Base-by-base conservation (phyloP, 371 early-diverging fungal species). In the Syncephalastrum sp. region DNA sequence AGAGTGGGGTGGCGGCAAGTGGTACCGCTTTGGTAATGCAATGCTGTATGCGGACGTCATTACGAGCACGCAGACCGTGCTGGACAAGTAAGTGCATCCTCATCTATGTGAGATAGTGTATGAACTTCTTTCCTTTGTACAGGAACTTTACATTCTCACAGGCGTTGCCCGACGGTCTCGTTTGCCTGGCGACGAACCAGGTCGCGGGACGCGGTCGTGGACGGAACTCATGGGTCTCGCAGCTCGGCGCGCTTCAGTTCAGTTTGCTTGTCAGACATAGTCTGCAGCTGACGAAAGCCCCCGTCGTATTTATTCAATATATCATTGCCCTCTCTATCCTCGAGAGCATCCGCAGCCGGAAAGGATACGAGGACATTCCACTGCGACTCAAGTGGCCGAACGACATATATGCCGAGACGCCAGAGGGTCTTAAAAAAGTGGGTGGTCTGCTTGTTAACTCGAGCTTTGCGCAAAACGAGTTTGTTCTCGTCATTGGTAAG, bases 331-430 rank as follows among this genome's bases (percentile, higher is more conserved):
- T 97, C 44, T 89, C 96, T 1, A 82, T 93, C 0, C 89, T 92
- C 0, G 89, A 93, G 59, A 89, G 91, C 17, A 73, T 97, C 12
- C 71, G 83, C 49, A 50, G 74, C 3, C 74, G 77, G 53, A 78
- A 83, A 3, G 93, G 92, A 5, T 94, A 91, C 68, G 87, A 86
- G 65, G 71, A 86, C 14, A 62, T 94, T 4, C 91, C 93, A 0
- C 63, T 98, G 51, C 81, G 82, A 41, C 69, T 98, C 38, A 98
- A 98, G 68, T 98, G 98, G 98, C 98, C 98, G 14, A 98, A 97
- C 60, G 98, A 98, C 65, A 80, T 98, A 16, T 96, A 97, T 68
- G 83, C 81, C 0, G 70, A 83, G 49, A 56, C 62, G 23, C 8
- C 51, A 5, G 55, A 50, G 5, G 69, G 62, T 6, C 59, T 83